Conservation (phyloP, 495 filamentous ascomycete species). For the Daldinia childiae region DNA sequence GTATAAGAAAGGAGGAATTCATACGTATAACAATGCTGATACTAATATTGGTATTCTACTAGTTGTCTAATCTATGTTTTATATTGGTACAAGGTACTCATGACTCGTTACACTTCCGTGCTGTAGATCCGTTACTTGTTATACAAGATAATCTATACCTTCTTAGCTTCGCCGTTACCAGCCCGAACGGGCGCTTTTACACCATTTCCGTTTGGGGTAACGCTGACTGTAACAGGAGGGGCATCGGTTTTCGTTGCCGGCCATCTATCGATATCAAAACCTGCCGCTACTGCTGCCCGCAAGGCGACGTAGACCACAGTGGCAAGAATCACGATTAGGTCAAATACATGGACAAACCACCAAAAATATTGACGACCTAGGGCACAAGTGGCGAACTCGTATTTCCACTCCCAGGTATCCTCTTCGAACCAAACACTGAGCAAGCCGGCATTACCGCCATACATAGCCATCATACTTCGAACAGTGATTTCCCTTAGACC, state of each 20-base stretch:
- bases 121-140: conserved; percentile 5
- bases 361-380: conserved; percentile 90
- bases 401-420: conserved; percentile 75
- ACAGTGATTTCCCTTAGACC: conserved; percentile 90
- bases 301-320: conserved; percentile 45
- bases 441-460: conserved; percentile 85
- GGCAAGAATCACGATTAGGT: conserved; percentile 63
- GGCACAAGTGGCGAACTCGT: conserved; percentile 78
- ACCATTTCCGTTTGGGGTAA: background rate
- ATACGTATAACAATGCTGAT: background rate
- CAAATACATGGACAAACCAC: conserved; percentile 86
- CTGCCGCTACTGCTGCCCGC: conserved; percentile 27
- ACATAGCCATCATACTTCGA: conserved; percentile 98
- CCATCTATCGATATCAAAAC: conserved; percentile 39
- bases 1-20: background rate
- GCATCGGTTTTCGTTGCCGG: background rate
- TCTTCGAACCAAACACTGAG: conserved; percentile 89
- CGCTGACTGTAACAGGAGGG: background rate
- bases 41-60: conserved; percentile 8
- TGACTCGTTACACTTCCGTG: conserved; percentile 32
- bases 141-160: conserved; percentile 14
- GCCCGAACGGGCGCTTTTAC: background rate
- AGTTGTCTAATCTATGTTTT: conserved; percentile 32
- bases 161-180: conserved; percentile 25
- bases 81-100: conserved; percentile 34